Evolutionary conservation across 73 alveolate genomes (phyloP).

Genomic region (Halteria grandinella): DNA sequence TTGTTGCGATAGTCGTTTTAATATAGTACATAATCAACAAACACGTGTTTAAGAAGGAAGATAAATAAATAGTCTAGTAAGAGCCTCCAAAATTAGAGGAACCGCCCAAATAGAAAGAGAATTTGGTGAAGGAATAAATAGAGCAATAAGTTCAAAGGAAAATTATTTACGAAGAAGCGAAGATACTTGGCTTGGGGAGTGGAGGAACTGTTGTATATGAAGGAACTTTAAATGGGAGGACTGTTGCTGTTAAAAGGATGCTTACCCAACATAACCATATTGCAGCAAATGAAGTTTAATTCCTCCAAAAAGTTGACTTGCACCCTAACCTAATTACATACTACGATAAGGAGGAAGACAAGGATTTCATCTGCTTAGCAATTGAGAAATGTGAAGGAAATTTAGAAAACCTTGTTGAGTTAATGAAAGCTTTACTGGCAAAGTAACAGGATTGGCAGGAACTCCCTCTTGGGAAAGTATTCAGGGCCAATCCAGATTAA

Average conservation of each 20-base stretch:
- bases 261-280: constrained; percentile 27
- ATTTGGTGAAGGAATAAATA: neutral
- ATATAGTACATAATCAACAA: no score
- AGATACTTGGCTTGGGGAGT: constrained; percentile 63
- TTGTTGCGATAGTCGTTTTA: neutral
- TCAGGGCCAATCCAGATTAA: neutral
- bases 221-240: constrained; percentile 59
- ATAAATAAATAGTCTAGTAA: no score
- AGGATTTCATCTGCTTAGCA: constrained; percentile 67
- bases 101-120: neutral
- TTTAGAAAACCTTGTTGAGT: constrained; percentile 38
- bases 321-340: constrained; percentile 69
- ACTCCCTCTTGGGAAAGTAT: neutral
- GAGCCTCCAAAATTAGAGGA: neutral
- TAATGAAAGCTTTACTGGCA: no score
- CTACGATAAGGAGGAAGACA: constrained; percentile 66
- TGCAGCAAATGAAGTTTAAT: constrained; percentile 48
- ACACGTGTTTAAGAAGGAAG: neutral
- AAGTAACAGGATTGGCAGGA: no score
- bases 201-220: constrained; percentile 76
- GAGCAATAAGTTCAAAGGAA: constrained; percentile 15
- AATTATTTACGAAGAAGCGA: constrained; percentile 11
- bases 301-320: constrained; percentile 60
- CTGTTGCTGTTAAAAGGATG: constrained; percentile 76
- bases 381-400: constrained; percentile 73